Base-by-base conservation (phyloP, 805 yeast species). In the Pichia scutulata region DNA sequence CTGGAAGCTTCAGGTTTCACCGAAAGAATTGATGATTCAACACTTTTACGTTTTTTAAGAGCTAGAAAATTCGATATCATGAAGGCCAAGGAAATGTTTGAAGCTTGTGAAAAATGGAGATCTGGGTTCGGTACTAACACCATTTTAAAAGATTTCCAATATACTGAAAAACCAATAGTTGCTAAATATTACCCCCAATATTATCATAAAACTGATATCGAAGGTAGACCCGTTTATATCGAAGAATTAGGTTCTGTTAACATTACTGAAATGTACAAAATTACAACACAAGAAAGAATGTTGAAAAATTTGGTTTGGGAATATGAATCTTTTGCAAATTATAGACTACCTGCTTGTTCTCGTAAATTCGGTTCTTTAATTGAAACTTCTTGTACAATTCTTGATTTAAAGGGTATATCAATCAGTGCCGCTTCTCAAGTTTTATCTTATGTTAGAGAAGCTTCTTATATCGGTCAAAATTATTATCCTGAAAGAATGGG, bases 401-500 rank as follows among this genome's bases (percentile, higher is more conserved):
- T 93, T 74, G 99, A 93, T 66, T 77, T 93, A 66, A 93, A 93
- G 72, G 97, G 97, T 33, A 89, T 92, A 51, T 87, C 97, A 24
- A 75, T 93, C 52, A 73, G 85, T 23, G 71, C 93, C 44, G 96
- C 95, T 24, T 81, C 84, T 56, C 88, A 84, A 65, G 99, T 93
- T 41, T 74, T 89, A 56, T 75, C 84, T 13, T 93, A 89, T 69
- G 95, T 93, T 49, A 82, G 83, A 66, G 97, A 90, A 70, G 97
- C 99, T 10, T 87, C 97, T 14, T 73, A 78, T 62, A 88, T 93
- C 61, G 97, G 98, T 52, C 99, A 93, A 75, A 88, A 93, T 72
- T 92, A 87, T 71, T 93, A 93, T 68, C 99, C 99, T 16, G 99
- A 93, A 76, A 86, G 98, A 70, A 93, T 93, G 99, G 99, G 99